Conservation (phyloP, 1,139 yeast genomes). For the Candida albicans region DNA sequence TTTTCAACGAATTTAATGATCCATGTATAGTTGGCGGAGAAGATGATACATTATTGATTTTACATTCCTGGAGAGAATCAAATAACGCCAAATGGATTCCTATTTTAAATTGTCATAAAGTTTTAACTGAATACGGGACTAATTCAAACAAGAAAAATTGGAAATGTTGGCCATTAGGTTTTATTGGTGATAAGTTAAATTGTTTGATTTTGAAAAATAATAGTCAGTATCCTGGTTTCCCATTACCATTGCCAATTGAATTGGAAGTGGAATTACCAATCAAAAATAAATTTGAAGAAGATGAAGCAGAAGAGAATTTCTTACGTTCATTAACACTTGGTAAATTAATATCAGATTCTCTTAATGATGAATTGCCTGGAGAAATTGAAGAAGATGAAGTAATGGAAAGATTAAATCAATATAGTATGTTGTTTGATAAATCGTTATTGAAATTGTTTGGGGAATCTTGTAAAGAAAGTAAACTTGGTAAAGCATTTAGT, state of each 20-base stretch:
- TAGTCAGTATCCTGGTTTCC: constrained; percentile 59
- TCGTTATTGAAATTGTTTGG: constrained; percentile 75
- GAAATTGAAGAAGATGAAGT: constrained; percentile 44
- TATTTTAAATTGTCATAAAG: constrained; percentile 63
- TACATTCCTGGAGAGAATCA: constrained; percentile 77
- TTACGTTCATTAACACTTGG: constrained; percentile 51
- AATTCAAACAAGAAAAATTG: constrained; percentile 47
- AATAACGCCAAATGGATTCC: constrained; percentile 88
- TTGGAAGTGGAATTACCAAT: constrained; percentile 70
- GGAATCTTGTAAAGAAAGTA: constrained; percentile 69
- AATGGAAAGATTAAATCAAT: constrained; percentile 48
- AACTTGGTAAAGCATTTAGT: constrained; percentile 65
- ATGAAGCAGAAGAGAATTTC: constrained; percentile 40
- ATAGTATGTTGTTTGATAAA: constrained; percentile 63
- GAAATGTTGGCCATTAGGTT: constrained; percentile 88
- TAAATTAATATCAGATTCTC: constrained; percentile 46
- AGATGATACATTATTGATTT: constrained; percentile 67
- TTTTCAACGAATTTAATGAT: constrained; percentile 82
- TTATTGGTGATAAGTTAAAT: constrained; percentile 63
- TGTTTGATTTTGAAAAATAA: constrained; percentile 74
- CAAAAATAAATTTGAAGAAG: constrained; percentile 19
- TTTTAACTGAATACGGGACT: constrained; percentile 54
- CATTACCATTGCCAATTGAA: constrained; percentile 82
- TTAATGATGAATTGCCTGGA: constrained; percentile 32
- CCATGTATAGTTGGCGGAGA: constrained; percentile 78